Conservation (phyloP, 1,139 yeast genomes). For the Suhomyces panamericanus region DNA sequence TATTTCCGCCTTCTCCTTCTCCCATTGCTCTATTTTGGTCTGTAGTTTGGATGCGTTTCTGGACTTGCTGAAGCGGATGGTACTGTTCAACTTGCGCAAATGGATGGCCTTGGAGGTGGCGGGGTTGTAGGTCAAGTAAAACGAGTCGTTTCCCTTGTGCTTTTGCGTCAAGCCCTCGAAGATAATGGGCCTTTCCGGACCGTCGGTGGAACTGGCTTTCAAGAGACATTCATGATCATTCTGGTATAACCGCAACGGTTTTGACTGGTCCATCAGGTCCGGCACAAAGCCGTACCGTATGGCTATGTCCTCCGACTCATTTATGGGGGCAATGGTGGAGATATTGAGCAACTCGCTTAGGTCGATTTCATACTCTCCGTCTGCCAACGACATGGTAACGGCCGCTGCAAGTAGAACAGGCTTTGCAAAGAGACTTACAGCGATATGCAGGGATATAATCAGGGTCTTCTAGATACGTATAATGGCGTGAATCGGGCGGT, state of each 20-base stretch:
- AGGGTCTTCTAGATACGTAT: no score
- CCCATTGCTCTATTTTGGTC: conserved; percentile 16
- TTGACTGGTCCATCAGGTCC: conserved; percentile 41
- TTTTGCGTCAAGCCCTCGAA: conserved; percentile 44
- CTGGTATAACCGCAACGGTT: conserved; percentile 38
- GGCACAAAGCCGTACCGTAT: conserved; percentile 47
- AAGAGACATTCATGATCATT: conserved; percentile 36
- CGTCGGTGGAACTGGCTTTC: conserved; percentile 29
- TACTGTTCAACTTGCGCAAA: conserved; percentile 30
- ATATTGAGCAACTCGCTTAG: conserved; percentile 27
- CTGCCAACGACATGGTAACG: conserved; percentile 32
- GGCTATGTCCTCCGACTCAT: conserved; percentile 30
- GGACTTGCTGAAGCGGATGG: conserved; percentile 40
- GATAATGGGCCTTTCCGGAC: conserved; percentile 27
- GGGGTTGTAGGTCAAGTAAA: conserved; percentile 30
- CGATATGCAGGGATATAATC: no score
- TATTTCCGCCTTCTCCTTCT: conserved; percentile 11
- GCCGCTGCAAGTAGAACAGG: background rate
- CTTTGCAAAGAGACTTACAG: no score
- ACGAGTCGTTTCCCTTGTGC: conserved; percentile 31
- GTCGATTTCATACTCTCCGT: conserved; percentile 50
- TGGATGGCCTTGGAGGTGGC: conserved; percentile 19
- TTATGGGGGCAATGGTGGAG: conserved; percentile 14
- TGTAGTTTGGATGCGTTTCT: conserved; percentile 30
- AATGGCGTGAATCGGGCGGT: no score